A percentile compares a stretch with the other conserved stretches of the same genome.
Evolutionary conservation across 768 basidiomycete genomes (phyloP).

Genomic region (Hemileccinum rubropunctum): DNA sequence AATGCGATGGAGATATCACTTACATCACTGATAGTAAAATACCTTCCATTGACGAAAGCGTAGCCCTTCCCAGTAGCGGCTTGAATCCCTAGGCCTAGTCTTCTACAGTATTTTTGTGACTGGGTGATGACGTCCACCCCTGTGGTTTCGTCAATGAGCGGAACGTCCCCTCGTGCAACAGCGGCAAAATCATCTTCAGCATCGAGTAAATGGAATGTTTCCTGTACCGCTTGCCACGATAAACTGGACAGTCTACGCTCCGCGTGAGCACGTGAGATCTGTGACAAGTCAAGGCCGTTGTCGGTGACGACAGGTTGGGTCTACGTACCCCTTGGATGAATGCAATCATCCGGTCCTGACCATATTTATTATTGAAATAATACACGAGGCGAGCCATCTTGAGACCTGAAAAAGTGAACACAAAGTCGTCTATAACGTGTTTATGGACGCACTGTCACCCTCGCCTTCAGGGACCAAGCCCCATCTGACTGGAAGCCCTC

Average conservation of each 20-base stretch:
- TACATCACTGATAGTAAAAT: conserved; percentile 66
- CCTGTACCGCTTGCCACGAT: conserved; percentile 43
- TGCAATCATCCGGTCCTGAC: conserved; percentile 57
- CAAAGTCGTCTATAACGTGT: not conserved
- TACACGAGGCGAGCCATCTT: conserved; percentile 75
- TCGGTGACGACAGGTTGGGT: not conserved
- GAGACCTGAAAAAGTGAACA: conserved; percentile 39
- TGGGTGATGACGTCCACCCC: conserved; percentile 39
- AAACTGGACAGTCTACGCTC: conserved; percentile 33
- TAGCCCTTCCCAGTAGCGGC: conserved; percentile 50
- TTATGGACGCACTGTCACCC: conserved; percentile 33
- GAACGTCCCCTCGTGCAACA: conserved; percentile 32
- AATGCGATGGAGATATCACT: conserved; percentile 23
- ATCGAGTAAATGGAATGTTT: conserved; percentile 39
- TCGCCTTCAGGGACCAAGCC: conserved; percentile 75
- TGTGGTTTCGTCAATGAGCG: conserved; percentile 25
- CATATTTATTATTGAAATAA: conserved; percentile 61
- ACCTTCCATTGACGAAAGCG: conserved; percentile 88
- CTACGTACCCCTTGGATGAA: conserved; percentile 54
- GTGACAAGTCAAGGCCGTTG: not conserved
- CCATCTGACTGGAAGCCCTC: conserved; percentile 76
- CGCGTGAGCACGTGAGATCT: conserved; percentile 40
- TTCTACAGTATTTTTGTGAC: conserved; percentile 50
- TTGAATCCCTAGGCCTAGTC: conserved; percentile 50
- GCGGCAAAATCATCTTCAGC: conserved; percentile 38